Evolutionary conservation across 345 rosid species (phyloP), one percentile per base, ranked within the genome.

Genomic region (Cardamine occulta): DNA sequence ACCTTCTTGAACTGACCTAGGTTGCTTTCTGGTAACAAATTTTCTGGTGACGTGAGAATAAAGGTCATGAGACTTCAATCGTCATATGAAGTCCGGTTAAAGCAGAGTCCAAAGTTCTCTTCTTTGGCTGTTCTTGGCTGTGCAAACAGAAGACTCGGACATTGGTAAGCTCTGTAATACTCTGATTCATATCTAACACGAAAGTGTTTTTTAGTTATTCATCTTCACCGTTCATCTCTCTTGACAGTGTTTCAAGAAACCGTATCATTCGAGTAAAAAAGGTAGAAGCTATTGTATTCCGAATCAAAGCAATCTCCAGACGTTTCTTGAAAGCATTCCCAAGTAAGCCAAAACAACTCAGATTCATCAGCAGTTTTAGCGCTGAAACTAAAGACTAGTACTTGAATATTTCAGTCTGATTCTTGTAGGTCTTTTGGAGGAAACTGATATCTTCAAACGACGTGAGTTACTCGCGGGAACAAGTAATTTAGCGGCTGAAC

Each of bases 1-100:
- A 52, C 40, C n/a, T 66, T 68, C 44, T 61, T 61, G n/a, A 17
- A 73, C 54, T 63, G 54, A 23, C 45, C 9, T 63, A 95, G 99
- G 91, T 86, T 89, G 83, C 85, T 95, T 78, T 80, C 79, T 73
- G 79, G 85, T 56, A 90, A 95, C 77, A 87, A 87, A 57, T 74
- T 95, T 68, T 51, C 81, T 70, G 87, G 86, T 51, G 80, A 61
- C 69, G 74, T 73, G 80, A 80, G 82, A 23, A 40, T 74, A 68
- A 84, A 84, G 75, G 79, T 83, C 49, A 66, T 75, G 71, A 81
- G 74, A 82, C 86, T 86, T 68, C 81, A 81, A 70, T 65, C 85
- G 34, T 81, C 76, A 19, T 80, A 84, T 51, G 84, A 85, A 72
- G 63, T 86, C 79, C 90, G 84, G 79, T 80, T 85, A 34, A 85